Evolutionary conservation across 2,329 filamentous ascomycete genomes (phyloP).

Genomic region (Ophiosphaerella herpotricha): DNA sequence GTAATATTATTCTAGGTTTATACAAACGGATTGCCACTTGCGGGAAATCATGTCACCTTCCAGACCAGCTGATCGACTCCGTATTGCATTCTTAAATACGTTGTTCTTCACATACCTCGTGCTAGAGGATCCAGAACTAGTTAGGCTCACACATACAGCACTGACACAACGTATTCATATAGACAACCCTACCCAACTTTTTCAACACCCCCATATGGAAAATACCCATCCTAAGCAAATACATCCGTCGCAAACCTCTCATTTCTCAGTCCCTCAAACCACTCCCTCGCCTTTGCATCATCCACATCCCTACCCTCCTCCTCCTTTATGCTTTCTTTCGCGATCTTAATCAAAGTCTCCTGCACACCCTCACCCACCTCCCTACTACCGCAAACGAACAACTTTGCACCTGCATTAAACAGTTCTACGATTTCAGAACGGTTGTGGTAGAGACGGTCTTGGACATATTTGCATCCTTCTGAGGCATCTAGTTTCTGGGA

Average conservation of each 20-base stretch:
- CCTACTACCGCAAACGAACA: slow-evolving; percentile 68
- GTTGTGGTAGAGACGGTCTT: slow-evolving; percentile 58
- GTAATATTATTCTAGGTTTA: too few species aligned
- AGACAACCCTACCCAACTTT: too few species aligned
- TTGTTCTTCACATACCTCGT: too few species aligned
- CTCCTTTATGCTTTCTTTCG: slow-evolving; percentile 48
- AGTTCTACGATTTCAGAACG: slow-evolving; percentile 51
- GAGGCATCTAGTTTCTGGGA: slow-evolving; percentile 52
- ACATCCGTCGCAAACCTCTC: slow-evolving; percentile 55
- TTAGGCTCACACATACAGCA: too few species aligned
- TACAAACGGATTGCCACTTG: too few species aligned
- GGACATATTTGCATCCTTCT: slow-evolving; percentile 58
- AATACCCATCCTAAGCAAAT: slow-evolving; percentile 34
- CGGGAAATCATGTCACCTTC: too few species aligned
- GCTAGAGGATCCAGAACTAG: too few species aligned
- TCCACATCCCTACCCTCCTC: slow-evolving; percentile 42
- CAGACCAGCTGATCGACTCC: too few species aligned
- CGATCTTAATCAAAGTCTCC: slow-evolving; percentile 49
- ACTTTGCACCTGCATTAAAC: slow-evolving; percentile 57
- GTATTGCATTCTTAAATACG: too few species aligned
- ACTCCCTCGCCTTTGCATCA: slow-evolving; percentile 50
- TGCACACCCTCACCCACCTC: slow-evolving; percentile 53
- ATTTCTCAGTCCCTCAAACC: slow-evolving; percentile 52
- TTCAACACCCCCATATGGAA: too few species aligned
- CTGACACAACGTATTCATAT: too few species aligned